Conservation (phyloP, 768 basidiomycete species). For the Butyriboletus loyo region DNA sequence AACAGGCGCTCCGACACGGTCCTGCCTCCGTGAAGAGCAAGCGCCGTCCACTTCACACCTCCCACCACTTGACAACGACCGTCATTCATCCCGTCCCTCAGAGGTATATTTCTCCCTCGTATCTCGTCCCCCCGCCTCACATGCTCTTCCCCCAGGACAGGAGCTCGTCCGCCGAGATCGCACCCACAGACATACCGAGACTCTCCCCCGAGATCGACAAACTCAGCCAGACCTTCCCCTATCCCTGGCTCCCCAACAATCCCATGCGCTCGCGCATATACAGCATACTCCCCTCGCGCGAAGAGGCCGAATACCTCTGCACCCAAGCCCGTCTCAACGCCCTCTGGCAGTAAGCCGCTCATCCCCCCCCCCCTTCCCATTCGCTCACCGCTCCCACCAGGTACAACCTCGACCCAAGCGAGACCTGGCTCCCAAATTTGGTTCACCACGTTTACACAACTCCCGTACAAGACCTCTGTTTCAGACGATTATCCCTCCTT, state of each 20-base stretch:
- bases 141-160: conserved; percentile 19
- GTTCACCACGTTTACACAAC: conserved; percentile 66
- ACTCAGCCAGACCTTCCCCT: conserved; percentile 66
- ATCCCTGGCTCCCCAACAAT: conserved; percentile 64
- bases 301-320: conserved; percentile 58
- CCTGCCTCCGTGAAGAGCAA: conserved; percentile 8
- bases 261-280: conserved; percentile 62
- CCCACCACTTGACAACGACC: conserved; percentile 3
- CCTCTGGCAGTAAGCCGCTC: conserved; percentile 62
- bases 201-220: conserved; percentile 37
- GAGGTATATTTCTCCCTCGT: conserved; percentile 16
- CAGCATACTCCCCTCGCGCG: conserved; percentile 56
- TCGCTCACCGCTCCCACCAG: conserved; percentile 34
- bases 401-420: conserved; percentile 67
- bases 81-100: conserved; percentile 17
- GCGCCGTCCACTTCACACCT: conserved; percentile 14
- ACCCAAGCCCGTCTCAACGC: conserved; percentile 64
- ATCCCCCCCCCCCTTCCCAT: not conserved
- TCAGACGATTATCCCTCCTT: conserved; percentile 62
- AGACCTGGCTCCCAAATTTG: conserved; percentile 67
- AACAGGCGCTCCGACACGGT: not conserved
- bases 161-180: conserved; percentile 24
- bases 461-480: conserved; percentile 56
- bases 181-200: conserved; percentile 11
- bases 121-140: not conserved